Evolutionary conservation across 768 basidiomycete species (phyloP).

Genomic region (Phylloporus sp.): DNA sequence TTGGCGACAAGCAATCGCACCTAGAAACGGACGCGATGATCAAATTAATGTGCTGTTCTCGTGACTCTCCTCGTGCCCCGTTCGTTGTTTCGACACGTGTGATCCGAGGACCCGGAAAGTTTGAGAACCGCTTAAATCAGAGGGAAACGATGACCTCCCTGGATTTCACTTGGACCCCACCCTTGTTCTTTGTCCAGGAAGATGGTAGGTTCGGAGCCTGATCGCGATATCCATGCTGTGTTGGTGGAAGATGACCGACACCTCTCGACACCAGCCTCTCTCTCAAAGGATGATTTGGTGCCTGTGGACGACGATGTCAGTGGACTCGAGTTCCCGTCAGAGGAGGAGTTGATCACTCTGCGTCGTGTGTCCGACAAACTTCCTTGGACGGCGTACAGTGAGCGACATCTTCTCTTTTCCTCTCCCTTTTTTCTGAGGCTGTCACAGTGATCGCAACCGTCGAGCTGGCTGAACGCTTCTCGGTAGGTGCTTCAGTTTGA

Average conservation of each 20-base stretch:
- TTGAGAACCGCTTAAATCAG: constrained; percentile 8
- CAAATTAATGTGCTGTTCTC: not conserved
- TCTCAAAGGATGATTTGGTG: constrained; percentile 24
- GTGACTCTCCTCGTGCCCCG: not conserved
- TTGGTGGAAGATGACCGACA: constrained; percentile 10
- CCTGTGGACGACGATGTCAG: constrained; percentile 26
- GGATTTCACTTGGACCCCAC: not conserved
- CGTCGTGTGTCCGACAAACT: constrained; percentile 57
- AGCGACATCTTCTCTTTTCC: not conserved
- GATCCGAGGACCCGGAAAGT: not conserved
- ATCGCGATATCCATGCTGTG: constrained; percentile 9
- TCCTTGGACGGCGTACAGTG: constrained; percentile 53
- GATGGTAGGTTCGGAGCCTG: constrained; percentile 11
- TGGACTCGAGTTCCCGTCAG: constrained; percentile 60
- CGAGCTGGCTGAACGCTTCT: constrained; percentile 74
- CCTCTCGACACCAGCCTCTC: not conserved
- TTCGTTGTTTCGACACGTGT: not conserved
- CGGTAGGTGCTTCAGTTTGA: constrained; percentile 35
- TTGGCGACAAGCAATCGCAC: not conserved
- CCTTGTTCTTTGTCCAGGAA: not conserved
- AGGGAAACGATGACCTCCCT: not conserved
- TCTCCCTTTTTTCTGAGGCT: not conserved
- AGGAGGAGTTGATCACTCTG: constrained; percentile 54
- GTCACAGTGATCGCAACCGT: constrained; percentile 57
- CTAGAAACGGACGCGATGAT: not conserved